A percentile compares a stretch with the other conserved stretches of the same genome.
Conservation (phyloP, 495 filamentous ascomycete genomes). For the Xylaria grammica region DNA sequence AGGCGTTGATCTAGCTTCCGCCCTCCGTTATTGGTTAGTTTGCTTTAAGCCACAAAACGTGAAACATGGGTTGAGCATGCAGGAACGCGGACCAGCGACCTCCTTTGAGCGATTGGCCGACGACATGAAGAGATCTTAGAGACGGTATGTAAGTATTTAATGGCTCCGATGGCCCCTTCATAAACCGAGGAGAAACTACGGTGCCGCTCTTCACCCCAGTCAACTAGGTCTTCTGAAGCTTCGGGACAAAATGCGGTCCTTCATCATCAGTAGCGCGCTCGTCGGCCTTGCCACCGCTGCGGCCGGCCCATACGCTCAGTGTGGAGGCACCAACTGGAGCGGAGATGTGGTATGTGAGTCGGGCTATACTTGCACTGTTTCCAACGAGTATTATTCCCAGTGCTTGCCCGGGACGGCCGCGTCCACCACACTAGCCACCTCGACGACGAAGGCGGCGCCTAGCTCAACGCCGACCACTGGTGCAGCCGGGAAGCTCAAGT, state of each 20-base stretch:
- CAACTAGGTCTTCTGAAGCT: not conserved
- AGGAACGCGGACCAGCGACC: slow-evolving; percentile 21
- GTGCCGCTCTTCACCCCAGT: slow-evolving; percentile 5
- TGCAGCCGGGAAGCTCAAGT: slow-evolving; percentile 42
- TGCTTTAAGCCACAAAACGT: not conserved
- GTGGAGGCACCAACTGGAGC: slow-evolving; percentile 49
- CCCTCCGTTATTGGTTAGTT: slow-evolving; percentile 20
- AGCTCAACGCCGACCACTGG: slow-evolving; percentile 19
- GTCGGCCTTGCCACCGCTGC: slow-evolving; percentile 12
- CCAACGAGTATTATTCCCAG: slow-evolving; percentile 53
- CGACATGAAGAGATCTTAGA: not conserved
- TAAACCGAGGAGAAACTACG: not conserved
- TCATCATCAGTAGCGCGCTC: slow-evolving; percentile 9
- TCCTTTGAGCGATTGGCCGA: slow-evolving; percentile 15
- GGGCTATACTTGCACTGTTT: slow-evolving; percentile 45
- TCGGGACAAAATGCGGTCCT: slow-evolving; percentile 18
- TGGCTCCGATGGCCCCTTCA: not conserved
- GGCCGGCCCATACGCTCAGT: slow-evolving; percentile 45
- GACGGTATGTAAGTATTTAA: slow-evolving; percentile 16
- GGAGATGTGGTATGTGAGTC: slow-evolving; percentile 49
- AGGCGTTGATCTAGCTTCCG: slow-evolving; percentile 14
- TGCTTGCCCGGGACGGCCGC: slow-evolving; percentile 36
- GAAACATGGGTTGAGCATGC: slow-evolving; percentile 6
- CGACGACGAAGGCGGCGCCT: slow-evolving; percentile 25
- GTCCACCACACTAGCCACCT: slow-evolving; percentile 20